Evolutionary conservation across 1,284 basidiomycete genomes (phyloP).

Genomic region (Prillingera fragicola): DNA sequence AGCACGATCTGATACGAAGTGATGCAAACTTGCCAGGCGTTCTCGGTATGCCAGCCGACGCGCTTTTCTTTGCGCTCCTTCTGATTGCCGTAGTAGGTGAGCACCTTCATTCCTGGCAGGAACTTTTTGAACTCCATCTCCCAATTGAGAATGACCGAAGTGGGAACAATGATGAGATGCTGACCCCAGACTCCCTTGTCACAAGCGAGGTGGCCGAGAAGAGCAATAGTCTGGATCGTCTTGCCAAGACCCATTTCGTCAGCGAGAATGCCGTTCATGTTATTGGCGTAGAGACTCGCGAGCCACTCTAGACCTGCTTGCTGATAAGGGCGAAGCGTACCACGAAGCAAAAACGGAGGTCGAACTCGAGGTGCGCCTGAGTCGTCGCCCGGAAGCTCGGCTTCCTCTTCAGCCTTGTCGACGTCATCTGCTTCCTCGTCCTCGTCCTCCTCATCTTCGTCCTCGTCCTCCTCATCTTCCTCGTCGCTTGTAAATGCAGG

Average conservation of each 20-base stretch:
- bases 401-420: slow-evolving; percentile 5
- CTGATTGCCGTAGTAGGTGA: slow-evolving; percentile 86
- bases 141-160: slow-evolving; percentile 94
- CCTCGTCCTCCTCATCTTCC: slow-evolving; percentile 24
- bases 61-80: slow-evolving; percentile 90
- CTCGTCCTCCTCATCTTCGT: slow-evolving; percentile 14
- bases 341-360: slow-evolving; percentile 77
- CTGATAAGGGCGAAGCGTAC: slow-evolving; percentile 86
- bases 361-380: slow-evolving; percentile 60
- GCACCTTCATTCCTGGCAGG: slow-evolving; percentile 82
- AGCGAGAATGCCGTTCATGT: slow-evolving; percentile 74
- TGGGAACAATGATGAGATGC: slow-evolving; percentile 91
- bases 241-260: slow-evolving; percentile 92
- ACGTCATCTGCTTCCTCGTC: slow-evolving; percentile 22
- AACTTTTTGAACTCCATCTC: slow-evolving; percentile 99
- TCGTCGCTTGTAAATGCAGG: slow-evolving; percentile 11
- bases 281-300: slow-evolving; percentile 76
- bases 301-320: slow-evolving; percentile 94
- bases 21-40: slow-evolving; percentile 92
- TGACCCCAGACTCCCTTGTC: slow-evolving; percentile 95
- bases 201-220: slow-evolving; percentile 88
- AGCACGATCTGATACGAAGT: slow-evolving; percentile 92
- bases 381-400: slow-evolving; percentile 46
- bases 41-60: slow-evolving; percentile 88
- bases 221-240: slow-evolving; percentile 92